Base-by-base conservation (phyloP, 176 grass and related monocot genomes). In the Lolium rigidum region DNA sequence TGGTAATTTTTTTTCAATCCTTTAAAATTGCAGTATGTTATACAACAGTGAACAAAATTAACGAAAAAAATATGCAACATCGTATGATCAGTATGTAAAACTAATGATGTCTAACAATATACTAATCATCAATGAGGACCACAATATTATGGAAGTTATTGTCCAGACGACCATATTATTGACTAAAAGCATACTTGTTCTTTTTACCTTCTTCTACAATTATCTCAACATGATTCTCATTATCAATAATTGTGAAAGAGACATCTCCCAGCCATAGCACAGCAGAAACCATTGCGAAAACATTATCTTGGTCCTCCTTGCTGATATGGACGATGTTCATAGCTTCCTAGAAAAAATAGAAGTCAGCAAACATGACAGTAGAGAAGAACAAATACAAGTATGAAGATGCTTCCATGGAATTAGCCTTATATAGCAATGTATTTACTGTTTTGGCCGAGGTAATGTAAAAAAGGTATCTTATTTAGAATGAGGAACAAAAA, bases 311-410 rank as follows among this genome's bases (percentile, higher is more conserved):
- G 80, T 96, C 88, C 43, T 96, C 94, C 87, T 94, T 94, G 90
- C 90, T 96, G 94, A 99, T 94, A 90, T 99, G 94, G 26, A 99
- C 90, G 9, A 93, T 85, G 85, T 95, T 90, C 97, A 99, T 99
- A 72, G 97, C 97, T 91, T 96, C 88, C 97, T 96, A 85, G 12
- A 93, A 88, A 31, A 35, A 75, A 6, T 52, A 76, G 3, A 90
- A 76, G 57, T 92, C 73, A 94, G 71, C 50, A 84, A 85, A 81
- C 18, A 37, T 66, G 52, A 81, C 21, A 48, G 66, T 10, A 15
- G 35, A 16, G 52, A 74, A 62, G 58, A 76, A 63, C 18, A 74
- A 38, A 76, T 28, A 74, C 14, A 49, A 12, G 7, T 50, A 78
- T n/a, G 52, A 20, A 59, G 20, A 79, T 72, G 87, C 18, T 78